Evolutionary conservation across 768 basidiomycete genomes (phyloP).

Genomic region (Porphyrellus cyaneotinctus): DNA sequence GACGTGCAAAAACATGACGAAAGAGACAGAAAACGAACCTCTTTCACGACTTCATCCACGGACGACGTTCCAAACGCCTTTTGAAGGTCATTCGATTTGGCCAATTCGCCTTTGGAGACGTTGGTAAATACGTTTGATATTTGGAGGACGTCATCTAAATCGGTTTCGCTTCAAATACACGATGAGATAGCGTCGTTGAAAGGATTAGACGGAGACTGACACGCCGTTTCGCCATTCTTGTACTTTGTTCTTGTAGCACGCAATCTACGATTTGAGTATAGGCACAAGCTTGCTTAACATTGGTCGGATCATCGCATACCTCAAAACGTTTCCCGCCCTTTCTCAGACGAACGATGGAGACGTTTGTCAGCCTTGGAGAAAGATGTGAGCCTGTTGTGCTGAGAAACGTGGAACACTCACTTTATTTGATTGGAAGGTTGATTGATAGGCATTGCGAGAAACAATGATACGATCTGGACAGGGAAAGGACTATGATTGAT

Average conservation of each 20-base stretch:
- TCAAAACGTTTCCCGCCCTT: slow-evolving; percentile 98
- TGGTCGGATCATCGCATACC: slow-evolving; percentile 37
- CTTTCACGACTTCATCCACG: slow-evolving; percentile 68
- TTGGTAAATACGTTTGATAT: slow-evolving; percentile 95
- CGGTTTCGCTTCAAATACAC: slow-evolving; percentile 63
- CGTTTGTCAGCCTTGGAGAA: slow-evolving; percentile 82
- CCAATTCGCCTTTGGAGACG: slow-evolving; percentile 93
- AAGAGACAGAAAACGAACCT: slow-evolving; percentile 46
- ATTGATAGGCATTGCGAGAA: slow-evolving; percentile 45
- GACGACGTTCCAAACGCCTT: slow-evolving; percentile 86
- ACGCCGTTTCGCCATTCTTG: slow-evolving; percentile 94
- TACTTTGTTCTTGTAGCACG: slow-evolving; percentile 99
- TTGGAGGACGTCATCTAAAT: slow-evolving; percentile 93
- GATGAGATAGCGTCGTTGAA: background rate
- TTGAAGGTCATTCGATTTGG: slow-evolving; percentile 83
- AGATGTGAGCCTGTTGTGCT: slow-evolving; percentile 1
- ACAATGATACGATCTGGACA: background rate
- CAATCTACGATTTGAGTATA: slow-evolving; percentile 53
- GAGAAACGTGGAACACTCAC: slow-evolving; percentile 34
- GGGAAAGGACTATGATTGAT: background rate
- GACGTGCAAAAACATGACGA: background rate
- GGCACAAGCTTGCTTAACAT: background rate
- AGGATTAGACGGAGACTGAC: slow-evolving; percentile 39
- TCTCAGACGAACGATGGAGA: slow-evolving; percentile 92
- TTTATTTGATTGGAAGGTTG: slow-evolving; percentile 92